phyloP scores from a whole-genome alignment of 768 basidiomycete genomes.

The Naganishia vishniacii region DNA sequence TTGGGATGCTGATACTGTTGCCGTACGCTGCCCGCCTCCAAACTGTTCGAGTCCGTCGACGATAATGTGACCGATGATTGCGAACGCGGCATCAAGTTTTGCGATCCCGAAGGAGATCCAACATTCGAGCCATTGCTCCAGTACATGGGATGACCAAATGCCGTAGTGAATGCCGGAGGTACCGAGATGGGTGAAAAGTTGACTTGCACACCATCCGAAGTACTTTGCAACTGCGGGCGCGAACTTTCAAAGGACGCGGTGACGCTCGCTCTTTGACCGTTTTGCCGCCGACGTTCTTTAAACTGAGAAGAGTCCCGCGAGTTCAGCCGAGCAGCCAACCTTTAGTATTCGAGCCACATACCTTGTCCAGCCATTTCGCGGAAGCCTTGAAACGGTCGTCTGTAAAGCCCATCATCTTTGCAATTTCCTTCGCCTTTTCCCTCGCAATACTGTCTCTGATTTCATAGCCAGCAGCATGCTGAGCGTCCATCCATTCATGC shows the following conservation, averaged over 20 bases:
- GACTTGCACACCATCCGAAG: conserved; percentile 10
- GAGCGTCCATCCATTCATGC: conserved; percentile 45
- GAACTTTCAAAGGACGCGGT: conserved; percentile 16
- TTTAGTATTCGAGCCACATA: conserved; percentile 25
- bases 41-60: conserved; percentile 21
- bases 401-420: conserved; percentile 39
- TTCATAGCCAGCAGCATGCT: conserved; percentile 40
- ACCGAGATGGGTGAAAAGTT: conserved; percentile 18
- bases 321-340: no score
- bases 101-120: conserved; percentile 22
- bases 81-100: conserved; percentile 18
- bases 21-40: background rate
- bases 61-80: conserved; percentile 26
- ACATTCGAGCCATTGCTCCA: background rate
- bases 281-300: conserved; percentile 39
- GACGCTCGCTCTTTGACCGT: conserved; percentile 18
- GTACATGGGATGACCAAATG: conserved; percentile 14
- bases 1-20: conserved; percentile 17
- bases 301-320: conserved; percentile 27
- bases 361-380: conserved; percentile 47
- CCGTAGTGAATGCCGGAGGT: conserved; percentile 12
- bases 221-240: conserved; percentile 13
- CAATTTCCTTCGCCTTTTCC: conserved; percentile 44
- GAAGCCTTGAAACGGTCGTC: conserved; percentile 47
- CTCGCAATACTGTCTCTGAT: conserved; percentile 40